Base-by-base conservation (phyloP, 2,329 filamentous ascomycete species). In the Myriosclerotinia scirpicola region DNA sequence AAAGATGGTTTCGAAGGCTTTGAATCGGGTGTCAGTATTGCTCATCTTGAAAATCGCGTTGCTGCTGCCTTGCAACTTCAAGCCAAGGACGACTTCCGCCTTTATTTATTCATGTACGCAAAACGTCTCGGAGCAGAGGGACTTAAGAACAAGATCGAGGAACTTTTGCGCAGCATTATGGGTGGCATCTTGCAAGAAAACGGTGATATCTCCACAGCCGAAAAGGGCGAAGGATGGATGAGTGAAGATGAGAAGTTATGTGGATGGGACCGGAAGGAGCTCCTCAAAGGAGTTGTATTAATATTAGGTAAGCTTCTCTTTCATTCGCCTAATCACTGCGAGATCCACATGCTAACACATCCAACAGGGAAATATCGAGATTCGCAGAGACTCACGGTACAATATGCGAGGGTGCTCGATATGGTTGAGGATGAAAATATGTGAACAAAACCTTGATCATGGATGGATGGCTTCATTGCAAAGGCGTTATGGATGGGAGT, bases 41-140 rank as follows among this genome's bases (percentile, higher is more conserved):
- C 93, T 8, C 95, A 99, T 80, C 81, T 99, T 15, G 95, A 99
- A 78, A 98, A 97, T 74, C 87, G 96, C 50, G 89, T 99, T 55
- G 94, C 95, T 2, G 96, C 92, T 5, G 92, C 95, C 0, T 80
- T 96, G 75, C 90, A 92, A 68, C 81, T 99, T 0, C 91, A 90
- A 4, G 90, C 95, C 0, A 90, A 88, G 73, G 93, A 98, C 67
- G 95, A 99, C 77, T 99, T 98, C 80, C 87, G 92, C 67, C 83
- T 97, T 1, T 98, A 98, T 75, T 81, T 99, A n/a, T 90, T 93
- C 75, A 98, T 98, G 93, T 99, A 99, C 75, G 94, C 93, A 4
- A 98, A 97, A 80, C 88, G 95, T 0, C 85, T 99, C 7, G 95
- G 95, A 1, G 92, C 93, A 0, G 96, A 99, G 77, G 93, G 93